Percentiles rank a stretch among this genome's conserved stretches.
Evolutionary conservation across 345 rosid species (phyloP).

Genomic region (Hypericum perforatum): DNA sequence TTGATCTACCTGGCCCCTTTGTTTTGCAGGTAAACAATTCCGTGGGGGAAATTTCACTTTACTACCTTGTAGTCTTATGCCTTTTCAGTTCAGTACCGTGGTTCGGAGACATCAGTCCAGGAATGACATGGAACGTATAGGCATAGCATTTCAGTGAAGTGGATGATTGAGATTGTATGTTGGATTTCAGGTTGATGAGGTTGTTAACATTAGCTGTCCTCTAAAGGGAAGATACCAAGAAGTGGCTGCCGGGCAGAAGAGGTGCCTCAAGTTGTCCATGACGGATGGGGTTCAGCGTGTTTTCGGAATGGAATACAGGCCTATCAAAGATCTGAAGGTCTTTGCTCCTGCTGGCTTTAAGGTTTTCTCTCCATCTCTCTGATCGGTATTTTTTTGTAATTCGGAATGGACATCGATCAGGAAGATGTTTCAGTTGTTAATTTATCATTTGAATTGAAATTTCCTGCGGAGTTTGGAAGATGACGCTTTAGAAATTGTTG

Average conservation of each 20-base stretch:
- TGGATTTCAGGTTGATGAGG: conserved; percentile 74
- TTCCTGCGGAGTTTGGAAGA: too few species aligned
- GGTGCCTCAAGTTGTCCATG: conserved; percentile 86
- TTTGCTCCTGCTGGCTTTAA: conserved; percentile 73
- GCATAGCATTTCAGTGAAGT: too few species aligned
- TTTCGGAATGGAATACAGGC: conserved; percentile 88
- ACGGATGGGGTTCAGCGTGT: conserved; percentile 90
- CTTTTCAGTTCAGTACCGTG: too few species aligned
- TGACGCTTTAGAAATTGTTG: too few species aligned
- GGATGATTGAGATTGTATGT: too few species aligned
- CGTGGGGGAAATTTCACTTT: background rate
- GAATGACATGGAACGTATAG: too few species aligned
- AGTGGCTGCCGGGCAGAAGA: conserved; percentile 56
- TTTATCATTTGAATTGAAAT: too few species aligned
- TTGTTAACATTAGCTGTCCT: conserved; percentile 67
- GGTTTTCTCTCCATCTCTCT: conserved; percentile 30
- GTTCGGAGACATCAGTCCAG: too few species aligned
- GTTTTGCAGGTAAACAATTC: conserved; percentile 57
- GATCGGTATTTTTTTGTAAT: too few species aligned
- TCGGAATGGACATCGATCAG: too few species aligned
- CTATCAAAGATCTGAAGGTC: conserved; percentile 70
- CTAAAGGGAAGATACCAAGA: conserved; percentile 69
- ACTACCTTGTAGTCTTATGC: too few species aligned
- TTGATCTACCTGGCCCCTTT: conserved; percentile 73
- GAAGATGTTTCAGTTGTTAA: too few species aligned